These are phyloP conservation scores for Botryotinia globosa DNA, from an alignment of 2,329 filamentous ascomycete species.

Conservation along the genomic window DNA sequence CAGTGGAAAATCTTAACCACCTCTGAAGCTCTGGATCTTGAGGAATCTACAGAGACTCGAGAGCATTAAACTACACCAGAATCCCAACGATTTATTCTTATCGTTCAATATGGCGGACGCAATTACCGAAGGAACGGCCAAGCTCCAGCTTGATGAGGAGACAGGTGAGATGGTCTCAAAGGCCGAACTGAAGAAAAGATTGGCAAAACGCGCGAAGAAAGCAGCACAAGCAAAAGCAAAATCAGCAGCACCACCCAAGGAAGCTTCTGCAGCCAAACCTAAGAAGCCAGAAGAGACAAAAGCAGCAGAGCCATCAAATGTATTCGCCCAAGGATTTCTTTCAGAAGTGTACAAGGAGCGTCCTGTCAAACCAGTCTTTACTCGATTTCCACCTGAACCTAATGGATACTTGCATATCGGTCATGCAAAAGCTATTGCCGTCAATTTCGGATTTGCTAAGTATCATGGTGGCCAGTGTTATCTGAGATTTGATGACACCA, in stretches of 20 bases:
- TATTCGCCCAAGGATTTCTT: conserved; percentile 80
- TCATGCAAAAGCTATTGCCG: conserved; percentile 90
- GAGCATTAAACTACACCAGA: background rate
- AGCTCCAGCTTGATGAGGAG: conserved; percentile 60
- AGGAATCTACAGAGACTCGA: background rate
- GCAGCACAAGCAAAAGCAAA: conserved; percentile 52
- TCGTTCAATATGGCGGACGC: conserved; percentile 46
- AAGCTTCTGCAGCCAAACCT: conserved; percentile 32
- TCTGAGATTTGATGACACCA: conserved; percentile 88
- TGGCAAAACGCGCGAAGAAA: conserved; percentile 58
- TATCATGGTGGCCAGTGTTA: conserved; percentile 73
- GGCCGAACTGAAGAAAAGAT: conserved; percentile 60
- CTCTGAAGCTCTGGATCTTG: background rate
- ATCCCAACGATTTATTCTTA: background rate
- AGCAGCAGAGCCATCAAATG: conserved; percentile 40
- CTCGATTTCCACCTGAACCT: conserved; percentile 80
- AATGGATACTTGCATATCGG: conserved; percentile 94
- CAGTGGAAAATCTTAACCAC: background rate
- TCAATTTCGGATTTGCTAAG: conserved; percentile 94
- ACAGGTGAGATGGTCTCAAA: conserved; percentile 66
- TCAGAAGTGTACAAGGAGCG: conserved; percentile 68
- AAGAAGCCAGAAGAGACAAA: conserved; percentile 38
- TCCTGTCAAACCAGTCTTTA: conserved; percentile 60
- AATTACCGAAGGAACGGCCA: conserved; percentile 47
- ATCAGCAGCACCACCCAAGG: conserved; percentile 42